A percentile compares a stretch with the other conserved stretches of the same genome.
Evolutionary conservation across 2,329 filamentous ascomycete genomes (phyloP).

Genomic region (Sporothrix brasiliensis): DNA sequence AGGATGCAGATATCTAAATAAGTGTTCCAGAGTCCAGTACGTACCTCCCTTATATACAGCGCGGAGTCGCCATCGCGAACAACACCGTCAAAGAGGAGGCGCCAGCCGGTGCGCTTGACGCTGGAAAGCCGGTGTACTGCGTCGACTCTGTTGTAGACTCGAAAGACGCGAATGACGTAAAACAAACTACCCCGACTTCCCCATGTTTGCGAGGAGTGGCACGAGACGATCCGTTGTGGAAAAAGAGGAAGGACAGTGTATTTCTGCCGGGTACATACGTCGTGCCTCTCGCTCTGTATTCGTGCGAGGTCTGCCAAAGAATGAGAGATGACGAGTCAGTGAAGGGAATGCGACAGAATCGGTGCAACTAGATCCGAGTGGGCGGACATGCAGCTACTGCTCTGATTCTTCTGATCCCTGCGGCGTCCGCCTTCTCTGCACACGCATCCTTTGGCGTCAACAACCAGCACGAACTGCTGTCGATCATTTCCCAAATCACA

Average conservation of each 20-base stretch:
- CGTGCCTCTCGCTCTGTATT: neutral
- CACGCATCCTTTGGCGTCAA: neutral
- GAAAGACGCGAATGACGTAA: too few species aligned
- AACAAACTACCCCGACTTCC: constrained; percentile 6
- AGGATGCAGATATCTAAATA: neutral
- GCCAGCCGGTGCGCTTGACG: too few species aligned
- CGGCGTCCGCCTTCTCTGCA: too few species aligned
- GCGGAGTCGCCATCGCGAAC: too few species aligned
- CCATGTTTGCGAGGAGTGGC: neutral
- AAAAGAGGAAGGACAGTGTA: neutral
- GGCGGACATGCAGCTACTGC: neutral
- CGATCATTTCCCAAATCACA: neutral
- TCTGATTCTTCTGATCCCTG: neutral
- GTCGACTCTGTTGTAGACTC: too few species aligned
- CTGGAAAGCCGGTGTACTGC: too few species aligned
- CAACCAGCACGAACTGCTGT: neutral
- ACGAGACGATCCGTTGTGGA: constrained; percentile 5
- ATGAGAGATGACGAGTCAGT: neutral
- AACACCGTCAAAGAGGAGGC: too few species aligned
- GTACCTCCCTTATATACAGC: constrained; percentile 3
- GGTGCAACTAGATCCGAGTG: constrained; percentile 2
- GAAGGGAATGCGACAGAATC: neutral
- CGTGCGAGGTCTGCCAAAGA: neutral
- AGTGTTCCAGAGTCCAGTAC: neutral
- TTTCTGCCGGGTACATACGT: too few species aligned